These are phyloP conservation scores for Bipolaris zeicola DNA, from an alignment of 2,329 filamentous ascomycete genomes.

Conservation along the genomic window DNA sequence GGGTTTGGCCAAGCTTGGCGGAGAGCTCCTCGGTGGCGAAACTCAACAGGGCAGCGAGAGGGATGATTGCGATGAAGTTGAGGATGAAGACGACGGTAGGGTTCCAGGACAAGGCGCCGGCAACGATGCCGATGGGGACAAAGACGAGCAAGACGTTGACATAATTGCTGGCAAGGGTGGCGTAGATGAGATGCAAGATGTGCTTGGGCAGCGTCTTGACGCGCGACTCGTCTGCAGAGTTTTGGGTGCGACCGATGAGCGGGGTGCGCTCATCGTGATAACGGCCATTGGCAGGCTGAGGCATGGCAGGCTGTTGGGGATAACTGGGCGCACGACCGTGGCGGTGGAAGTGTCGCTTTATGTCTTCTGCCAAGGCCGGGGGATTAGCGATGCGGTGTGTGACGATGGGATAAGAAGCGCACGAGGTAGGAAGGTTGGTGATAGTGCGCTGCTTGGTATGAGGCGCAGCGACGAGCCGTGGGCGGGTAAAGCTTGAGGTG, in stretches of 20 bases:
- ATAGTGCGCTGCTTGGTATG: constrained; percentile 8
- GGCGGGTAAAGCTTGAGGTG: not conserved
- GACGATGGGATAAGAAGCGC: constrained; percentile 3
- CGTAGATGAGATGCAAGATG: constrained; percentile 48
- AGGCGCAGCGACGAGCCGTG: not conserved
- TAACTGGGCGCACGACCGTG: constrained; percentile 32
- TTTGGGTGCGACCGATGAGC: constrained; percentile 31
- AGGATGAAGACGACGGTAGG: constrained; percentile 73
- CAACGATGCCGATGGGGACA: constrained; percentile 74
- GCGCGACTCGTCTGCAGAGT: constrained; percentile 30
- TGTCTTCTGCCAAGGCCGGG: constrained; percentile 34
- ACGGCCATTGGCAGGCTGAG: constrained; percentile 35
- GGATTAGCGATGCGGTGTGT: constrained; percentile 8
- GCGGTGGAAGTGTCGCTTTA: constrained; percentile 43
- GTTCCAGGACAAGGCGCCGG: constrained; percentile 66
- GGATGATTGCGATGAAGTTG: constrained; percentile 82
- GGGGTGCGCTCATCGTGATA: constrained; percentile 37
- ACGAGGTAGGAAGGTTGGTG: constrained; percentile 1
- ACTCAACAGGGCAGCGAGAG: constrained; percentile 73
- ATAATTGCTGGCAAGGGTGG: constrained; percentile 57
- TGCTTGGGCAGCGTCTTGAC: constrained; percentile 39
- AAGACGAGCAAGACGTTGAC: constrained; percentile 75
- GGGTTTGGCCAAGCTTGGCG: constrained; percentile 71
- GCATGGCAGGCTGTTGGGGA: constrained; percentile 24
- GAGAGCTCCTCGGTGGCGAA: constrained; percentile 81